Base-by-base conservation (phyloP, 192 early-diverging fungal genomes). In the Paraglomus brasilianum region DNA sequence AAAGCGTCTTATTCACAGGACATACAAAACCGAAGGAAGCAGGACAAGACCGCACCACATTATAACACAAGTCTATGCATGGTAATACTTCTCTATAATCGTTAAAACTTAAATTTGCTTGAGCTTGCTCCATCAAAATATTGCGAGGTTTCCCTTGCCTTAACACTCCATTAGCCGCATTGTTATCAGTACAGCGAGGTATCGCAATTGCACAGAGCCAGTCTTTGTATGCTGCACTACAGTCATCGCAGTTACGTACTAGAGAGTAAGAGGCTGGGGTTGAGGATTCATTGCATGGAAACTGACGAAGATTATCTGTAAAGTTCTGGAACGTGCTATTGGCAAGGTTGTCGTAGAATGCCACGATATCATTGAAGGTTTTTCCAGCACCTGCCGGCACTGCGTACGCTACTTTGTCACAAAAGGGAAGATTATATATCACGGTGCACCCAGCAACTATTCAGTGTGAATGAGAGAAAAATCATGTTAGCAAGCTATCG, bases 11-110 rank as follows among this genome's bases (percentile, higher is more conserved):
- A 52, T 81, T 76, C 47, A 73, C 78, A 1, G 85, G 85, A 60
- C 85, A 86, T 49, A 53, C 75, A 60, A 86, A 86, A 39, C 76
- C 66, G 48, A 86, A 59, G 58, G 77, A 82, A 21, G 78, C 76
- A 30, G 85, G 85, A 74, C 85, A 86, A 50, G 83, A 82, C 69
- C 82, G 81, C 5, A 84, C 81, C 0, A 83, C 76, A 56, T 80
- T 76, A 70, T 78, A 86, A 38, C 85, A 86, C 9, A 86, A 66
- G 64, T 86, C 81, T 61, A 83, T 75, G 61, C 85, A 86, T 17
- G 85, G 85, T 38, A 82, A 62, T 13, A 84, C 60, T 62, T 86
- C 85, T 5, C 60, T 75, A 74, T 77, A 86, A 22, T 63, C 42
- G 5, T 77, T 76, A 13, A 75, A 71, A 42, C 9, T 50, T 38